phyloP scores from a whole-genome alignment of 1,139 yeast species.

The Yamadazyma sp. region DNA sequence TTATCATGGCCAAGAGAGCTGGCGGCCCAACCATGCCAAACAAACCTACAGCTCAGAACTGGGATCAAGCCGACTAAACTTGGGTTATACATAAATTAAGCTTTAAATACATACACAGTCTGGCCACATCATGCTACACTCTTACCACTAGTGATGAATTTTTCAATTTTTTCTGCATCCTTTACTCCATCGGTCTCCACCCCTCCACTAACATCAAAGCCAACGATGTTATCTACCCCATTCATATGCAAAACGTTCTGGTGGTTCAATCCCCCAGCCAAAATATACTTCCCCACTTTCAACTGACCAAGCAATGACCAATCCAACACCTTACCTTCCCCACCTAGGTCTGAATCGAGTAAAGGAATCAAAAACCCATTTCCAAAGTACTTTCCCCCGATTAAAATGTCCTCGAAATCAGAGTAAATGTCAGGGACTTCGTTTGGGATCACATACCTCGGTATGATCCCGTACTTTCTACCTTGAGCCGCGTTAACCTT shows the following conservation, averaged over 20 bases:
- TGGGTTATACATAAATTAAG: too few relatives aligned
- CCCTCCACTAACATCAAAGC: slow-evolving; percentile 95
- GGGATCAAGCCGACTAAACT: slow-evolving; percentile 88
- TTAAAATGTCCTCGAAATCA: slow-evolving; percentile 13
- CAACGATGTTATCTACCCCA: slow-evolving; percentile 55
- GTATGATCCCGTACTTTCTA: slow-evolving; percentile 59
- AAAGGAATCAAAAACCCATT: slow-evolving; percentile 46
- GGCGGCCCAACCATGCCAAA: slow-evolving; percentile 93
- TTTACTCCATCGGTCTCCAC: slow-evolving; percentile 74
- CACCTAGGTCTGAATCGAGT: slow-evolving; percentile 88
- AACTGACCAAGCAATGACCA: slow-evolving; percentile 52
- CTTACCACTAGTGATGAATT: slow-evolving; percentile 55
- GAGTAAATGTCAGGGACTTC: slow-evolving; percentile 33
- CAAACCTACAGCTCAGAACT: slow-evolving; percentile 77
- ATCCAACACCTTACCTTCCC: slow-evolving; percentile 78
- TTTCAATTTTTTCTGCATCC: slow-evolving; percentile 58
- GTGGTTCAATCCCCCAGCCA: slow-evolving; percentile 90
- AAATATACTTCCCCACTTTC: slow-evolving; percentile 48
- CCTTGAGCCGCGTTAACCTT: slow-evolving; percentile 18
- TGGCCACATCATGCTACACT: neutral
- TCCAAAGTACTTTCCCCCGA: slow-evolving; percentile 31
- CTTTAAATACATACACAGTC: neutral
- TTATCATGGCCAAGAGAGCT: slow-evolving; percentile 91
- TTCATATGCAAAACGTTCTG: slow-evolving; percentile 62
- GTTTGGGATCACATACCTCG: slow-evolving; percentile 65